Percentiles rank a stretch among this genome's conserved stretches.
phyloP scores from a whole-genome alignment of 2,329 filamentous ascomycete genomes.

The Talaromyces sp. region DNA sequence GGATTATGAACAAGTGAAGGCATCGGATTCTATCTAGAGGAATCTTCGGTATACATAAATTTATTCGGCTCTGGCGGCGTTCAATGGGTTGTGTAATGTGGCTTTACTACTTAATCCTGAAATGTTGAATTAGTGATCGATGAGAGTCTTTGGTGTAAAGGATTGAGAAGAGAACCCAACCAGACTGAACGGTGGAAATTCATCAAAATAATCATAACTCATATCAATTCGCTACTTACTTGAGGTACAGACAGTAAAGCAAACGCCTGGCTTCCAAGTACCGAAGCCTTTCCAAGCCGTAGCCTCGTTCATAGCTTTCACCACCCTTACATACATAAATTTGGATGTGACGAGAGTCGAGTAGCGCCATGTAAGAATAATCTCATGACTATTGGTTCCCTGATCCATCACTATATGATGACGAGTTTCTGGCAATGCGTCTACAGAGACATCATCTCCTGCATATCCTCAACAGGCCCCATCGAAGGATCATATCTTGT shows the following conservation, averaged over 20 bases:
- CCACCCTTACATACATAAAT: neutral
- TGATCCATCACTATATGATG: neutral
- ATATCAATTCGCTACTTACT: too few species aligned
- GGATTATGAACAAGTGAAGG: neutral
- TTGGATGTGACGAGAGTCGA: neutral
- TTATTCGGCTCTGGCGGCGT: neutral
- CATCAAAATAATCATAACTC: too few species aligned
- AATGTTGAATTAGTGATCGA: neutral
- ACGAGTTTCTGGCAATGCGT: neutral
- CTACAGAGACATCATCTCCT: conserved; percentile 12
- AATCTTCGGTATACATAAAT: neutral
- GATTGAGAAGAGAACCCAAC: neutral
- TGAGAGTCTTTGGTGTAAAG: neutral
- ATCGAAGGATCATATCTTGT: conserved; percentile 7
- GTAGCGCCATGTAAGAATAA: neutral
- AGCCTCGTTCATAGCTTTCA: too few species aligned
- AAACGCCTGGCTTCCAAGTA: too few species aligned
- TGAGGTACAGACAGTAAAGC: too few species aligned
- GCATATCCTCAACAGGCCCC: conserved; percentile 12
- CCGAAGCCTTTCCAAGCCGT: too few species aligned
- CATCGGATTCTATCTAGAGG: neutral
- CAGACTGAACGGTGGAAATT: too few species aligned
- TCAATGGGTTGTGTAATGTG: neutral
- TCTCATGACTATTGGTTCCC: neutral
- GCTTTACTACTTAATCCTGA: neutral